These are phyloP conservation scores for Phialocephala sp. DNA, from an alignment of 2,329 filamentous ascomycete species.

Conservation along the genomic window DNA sequence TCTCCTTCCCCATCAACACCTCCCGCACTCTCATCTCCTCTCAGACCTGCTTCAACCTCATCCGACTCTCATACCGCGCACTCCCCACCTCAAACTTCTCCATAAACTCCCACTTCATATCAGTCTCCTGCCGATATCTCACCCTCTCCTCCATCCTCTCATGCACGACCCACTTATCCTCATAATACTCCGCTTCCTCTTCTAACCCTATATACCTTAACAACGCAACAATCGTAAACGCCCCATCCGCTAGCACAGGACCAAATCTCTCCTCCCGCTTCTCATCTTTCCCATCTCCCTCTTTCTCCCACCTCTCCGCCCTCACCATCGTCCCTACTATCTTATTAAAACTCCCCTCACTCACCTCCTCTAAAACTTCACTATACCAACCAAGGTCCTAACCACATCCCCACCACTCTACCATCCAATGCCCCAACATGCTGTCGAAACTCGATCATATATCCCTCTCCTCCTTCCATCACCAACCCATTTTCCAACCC, in stretches of 20 bases:
- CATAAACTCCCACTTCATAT: background rate
- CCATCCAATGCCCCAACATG: conserved; percentile 2
- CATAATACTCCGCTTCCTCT: conserved; percentile 12
- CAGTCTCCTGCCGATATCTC: background rate
- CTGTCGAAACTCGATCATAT: conserved; percentile 1
- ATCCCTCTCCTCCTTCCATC: background rate
- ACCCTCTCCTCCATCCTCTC: background rate
- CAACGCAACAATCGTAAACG: conserved; percentile 27
- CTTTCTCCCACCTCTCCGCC: conserved; percentile 18
- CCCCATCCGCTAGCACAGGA: conserved; percentile 26
- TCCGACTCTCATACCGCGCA: background rate
- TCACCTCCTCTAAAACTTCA: background rate
- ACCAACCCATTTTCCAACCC: background rate
- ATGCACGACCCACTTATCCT: conserved; percentile 5
- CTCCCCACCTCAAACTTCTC: background rate
- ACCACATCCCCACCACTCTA: background rate
- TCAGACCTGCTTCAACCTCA: background rate
- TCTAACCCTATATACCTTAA: conserved; percentile 21
- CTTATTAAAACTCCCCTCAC: background rate
- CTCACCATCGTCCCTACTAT: background rate
- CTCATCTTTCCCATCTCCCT: conserved; percentile 17
- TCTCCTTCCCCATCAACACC: background rate
- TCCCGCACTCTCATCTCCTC: background rate
- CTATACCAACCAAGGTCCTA: background rate
- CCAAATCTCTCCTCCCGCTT: conserved; percentile 20